These are phyloP conservation scores for Kuraishia cidri DNA, from an alignment of 805 yeast species.

Conservation along the genomic window DNA sequence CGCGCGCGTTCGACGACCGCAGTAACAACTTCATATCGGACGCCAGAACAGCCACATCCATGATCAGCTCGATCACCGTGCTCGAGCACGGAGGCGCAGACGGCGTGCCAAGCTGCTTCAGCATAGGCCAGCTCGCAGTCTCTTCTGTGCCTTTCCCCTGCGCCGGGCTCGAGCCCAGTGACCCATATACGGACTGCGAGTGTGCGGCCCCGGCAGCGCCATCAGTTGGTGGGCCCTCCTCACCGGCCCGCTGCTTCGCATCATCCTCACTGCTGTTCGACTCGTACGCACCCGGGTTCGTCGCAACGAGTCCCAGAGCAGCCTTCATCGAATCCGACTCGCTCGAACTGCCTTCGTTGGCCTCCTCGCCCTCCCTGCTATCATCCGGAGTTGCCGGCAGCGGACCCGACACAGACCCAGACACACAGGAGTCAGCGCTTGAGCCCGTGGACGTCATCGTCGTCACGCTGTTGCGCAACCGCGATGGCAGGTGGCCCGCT, in stretches of 20 bases:
- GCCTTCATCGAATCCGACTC: neutral
- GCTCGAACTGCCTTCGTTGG: neutral
- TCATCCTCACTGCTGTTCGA: too few relatives aligned
- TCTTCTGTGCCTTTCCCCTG: neutral
- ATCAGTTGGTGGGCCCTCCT: too few relatives aligned
- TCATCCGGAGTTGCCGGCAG: neutral
- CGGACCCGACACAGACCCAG: neutral
- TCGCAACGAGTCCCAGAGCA: neutral
- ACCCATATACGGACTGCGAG: too few relatives aligned
- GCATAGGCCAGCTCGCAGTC: constrained; percentile 34
- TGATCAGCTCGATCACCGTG: constrained; percentile 45
- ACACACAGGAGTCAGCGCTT: neutral
- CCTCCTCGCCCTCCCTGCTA: neutral
- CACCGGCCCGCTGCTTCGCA: too few relatives aligned
- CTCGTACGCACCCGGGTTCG: too few relatives aligned
- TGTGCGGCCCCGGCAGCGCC: too few relatives aligned
- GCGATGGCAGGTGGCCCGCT: constrained; percentile 3
- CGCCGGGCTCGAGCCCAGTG: too few relatives aligned
- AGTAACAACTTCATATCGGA: constrained; percentile 59
- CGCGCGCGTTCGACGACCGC: constrained; percentile 43
- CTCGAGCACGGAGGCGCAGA: constrained; percentile 48
- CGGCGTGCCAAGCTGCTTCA: constrained; percentile 50
- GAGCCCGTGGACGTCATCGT: constrained; percentile 1
- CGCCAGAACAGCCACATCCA: constrained; percentile 51
- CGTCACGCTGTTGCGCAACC: constrained; percentile 5